A percentile compares a stretch with the other conserved stretches of the same genome.
phyloP scores from a whole-genome alignment of 768 basidiomycete species.

The Lactarius hengduanensis region DNA sequence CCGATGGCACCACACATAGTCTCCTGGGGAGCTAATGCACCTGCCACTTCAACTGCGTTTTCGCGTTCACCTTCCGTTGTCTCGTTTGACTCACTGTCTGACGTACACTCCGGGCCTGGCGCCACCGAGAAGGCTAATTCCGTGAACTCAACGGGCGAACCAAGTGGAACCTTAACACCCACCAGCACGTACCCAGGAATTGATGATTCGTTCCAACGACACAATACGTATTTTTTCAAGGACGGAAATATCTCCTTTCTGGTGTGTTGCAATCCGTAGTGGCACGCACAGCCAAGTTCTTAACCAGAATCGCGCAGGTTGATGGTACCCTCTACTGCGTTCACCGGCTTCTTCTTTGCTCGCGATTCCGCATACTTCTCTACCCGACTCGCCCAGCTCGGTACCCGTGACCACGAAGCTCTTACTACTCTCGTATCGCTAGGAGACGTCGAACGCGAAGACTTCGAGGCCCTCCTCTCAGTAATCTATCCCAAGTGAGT shows the following conservation, averaged over 20 bases:
- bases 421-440: slow-evolving; percentile 10
- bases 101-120: not conserved
- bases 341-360: slow-evolving; percentile 23
- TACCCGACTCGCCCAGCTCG: slow-evolving; percentile 3
- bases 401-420: slow-evolving; percentile 13
- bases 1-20: slow-evolving; percentile 16
- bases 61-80: slow-evolving; percentile 7
- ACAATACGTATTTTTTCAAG: slow-evolving; percentile 20
- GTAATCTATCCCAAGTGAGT: slow-evolving; percentile 22
- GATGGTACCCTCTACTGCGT: slow-evolving; percentile 17
- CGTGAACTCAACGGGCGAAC: too few species aligned
- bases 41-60: not conserved
- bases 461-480: slow-evolving; percentile 22
- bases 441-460: slow-evolving; percentile 12
- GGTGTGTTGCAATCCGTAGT: not conserved
- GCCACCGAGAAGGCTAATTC: not conserved
- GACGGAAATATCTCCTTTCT: slow-evolving; percentile 26
- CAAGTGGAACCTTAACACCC: not conserved
- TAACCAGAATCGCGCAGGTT: slow-evolving; percentile 1
- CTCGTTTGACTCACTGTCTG: not conserved
- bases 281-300: not conserved
- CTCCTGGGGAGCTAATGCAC: not conserved
- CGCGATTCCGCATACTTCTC: slow-evolving; percentile 24
- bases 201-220: slow-evolving; percentile 9
- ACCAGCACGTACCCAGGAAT: not conserved